phyloP scores from a whole-genome alignment of 2,329 filamentous ascomycete species.

The Diaporthe humulicola region DNA sequence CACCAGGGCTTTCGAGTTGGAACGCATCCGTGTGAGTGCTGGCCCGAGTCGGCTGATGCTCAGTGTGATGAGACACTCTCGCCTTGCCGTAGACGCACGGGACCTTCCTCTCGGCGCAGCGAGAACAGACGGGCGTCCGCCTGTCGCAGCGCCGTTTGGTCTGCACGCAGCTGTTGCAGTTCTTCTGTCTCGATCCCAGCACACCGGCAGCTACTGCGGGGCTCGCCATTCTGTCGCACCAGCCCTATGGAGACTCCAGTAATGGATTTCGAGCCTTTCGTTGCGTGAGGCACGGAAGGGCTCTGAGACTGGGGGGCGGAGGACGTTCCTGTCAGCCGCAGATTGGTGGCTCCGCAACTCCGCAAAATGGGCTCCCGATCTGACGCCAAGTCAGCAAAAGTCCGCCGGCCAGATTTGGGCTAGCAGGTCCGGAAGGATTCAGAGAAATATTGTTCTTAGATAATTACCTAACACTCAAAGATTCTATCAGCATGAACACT shows the following conservation, averaged over 20 bases:
- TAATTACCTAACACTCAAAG: background rate
- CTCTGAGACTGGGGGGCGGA: background rate
- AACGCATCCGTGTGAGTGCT: too few relatives aligned
- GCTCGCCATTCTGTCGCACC: background rate
- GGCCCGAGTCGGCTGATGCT: too few relatives aligned
- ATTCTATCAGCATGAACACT: background rate
- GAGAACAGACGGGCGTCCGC: constrained; percentile 52
- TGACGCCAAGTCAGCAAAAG: constrained; percentile 8
- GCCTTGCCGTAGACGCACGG: constrained; percentile 47
- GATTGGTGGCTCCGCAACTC: constrained; percentile 3
- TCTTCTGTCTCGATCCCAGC: constrained; percentile 48
- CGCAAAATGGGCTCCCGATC: background rate
- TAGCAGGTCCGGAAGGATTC: background rate
- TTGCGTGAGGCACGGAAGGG: too few relatives aligned
- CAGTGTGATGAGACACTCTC: background rate
- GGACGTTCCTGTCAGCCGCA: background rate
- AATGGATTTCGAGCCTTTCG: background rate
- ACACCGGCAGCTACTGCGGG: background rate
- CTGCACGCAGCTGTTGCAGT: constrained; percentile 55
- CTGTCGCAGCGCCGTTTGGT: constrained; percentile 56
- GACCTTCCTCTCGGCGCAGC: constrained; percentile 53
- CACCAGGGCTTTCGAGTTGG: background rate
- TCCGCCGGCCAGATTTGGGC: background rate
- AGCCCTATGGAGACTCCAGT: background rate
- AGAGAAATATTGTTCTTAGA: background rate